Base-by-base conservation (phyloP, 1,284 basidiomycete genomes). In the Ceratobasidium sp. region DNA sequence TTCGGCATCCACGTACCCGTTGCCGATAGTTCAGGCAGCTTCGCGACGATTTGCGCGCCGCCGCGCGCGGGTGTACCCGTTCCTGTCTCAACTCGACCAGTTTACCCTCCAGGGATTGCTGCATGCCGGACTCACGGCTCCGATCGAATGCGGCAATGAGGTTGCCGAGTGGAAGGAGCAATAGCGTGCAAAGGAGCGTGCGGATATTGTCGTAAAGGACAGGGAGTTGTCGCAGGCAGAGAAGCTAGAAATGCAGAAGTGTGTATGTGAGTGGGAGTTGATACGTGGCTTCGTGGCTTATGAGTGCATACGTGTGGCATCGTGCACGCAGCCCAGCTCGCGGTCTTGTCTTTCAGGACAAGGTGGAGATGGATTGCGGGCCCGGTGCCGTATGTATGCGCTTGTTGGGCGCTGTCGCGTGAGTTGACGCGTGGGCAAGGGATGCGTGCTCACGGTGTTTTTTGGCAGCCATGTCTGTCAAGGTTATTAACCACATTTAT, bases 401-500 rank as follows among this genome's bases (percentile, higher is more conserved):
- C 65, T 67, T 46, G 46, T 23, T n/a, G 27, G n/a, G 65, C 65
- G 46, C 65, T 30, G 20, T 65, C n/a, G 48, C 6, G 68, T 54
- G 67, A 55, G 67, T 69, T 67, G 65, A 18, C 8, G 38, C 18
- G 41, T 33, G 27, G 10, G 23, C 38, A 8, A 18, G 50, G 4
- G 12, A 41, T 35, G 18, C 64, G 30, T 27, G 33, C 23, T 50
- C 52, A 33, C 46, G 33, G 3, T 71, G 3, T 14, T 20, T 52
- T 69, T 59, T 62, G 4, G 33, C 38, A 67, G 60, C 54, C 27
- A 74, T 74, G 71, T 74, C 71, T 1, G 59, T 74, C 14, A 74
- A 73, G 35, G 71, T 74, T 23, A 74, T 74, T 33, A 74, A 74
- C n/a, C 71, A 74, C 50, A 74, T 74, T 14, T 74, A 74, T 23